phyloP scores from a whole-genome alignment of 352 stramenopile genomes.

The Phytophthora crassamura region DNA sequence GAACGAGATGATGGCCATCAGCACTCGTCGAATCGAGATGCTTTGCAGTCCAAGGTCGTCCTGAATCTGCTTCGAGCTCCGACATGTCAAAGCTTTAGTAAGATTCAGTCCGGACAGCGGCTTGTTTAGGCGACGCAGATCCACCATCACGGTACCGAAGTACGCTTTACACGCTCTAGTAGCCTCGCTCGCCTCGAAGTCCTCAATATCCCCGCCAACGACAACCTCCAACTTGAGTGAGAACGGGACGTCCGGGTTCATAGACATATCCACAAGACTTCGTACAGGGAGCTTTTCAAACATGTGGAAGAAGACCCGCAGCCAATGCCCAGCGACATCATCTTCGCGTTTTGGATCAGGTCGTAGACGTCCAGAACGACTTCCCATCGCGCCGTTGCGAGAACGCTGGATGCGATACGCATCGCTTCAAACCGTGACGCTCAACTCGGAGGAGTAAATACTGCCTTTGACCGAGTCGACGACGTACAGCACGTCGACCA shows the following conservation, averaged over 20 bases:
- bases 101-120: slow-evolving; percentile 30
- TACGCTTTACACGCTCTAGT: slow-evolving; percentile 18
- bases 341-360: background rate
- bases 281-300: slow-evolving; percentile 68
- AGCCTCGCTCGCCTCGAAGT: background rate
- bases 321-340: slow-evolving; percentile 20
- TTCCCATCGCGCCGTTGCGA: slow-evolving; percentile 10
- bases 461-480: slow-evolving; percentile 16
- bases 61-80: slow-evolving; percentile 2
- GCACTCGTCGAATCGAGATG: slow-evolving; percentile 3
- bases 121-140: slow-evolving; percentile 47
- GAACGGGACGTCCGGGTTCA: slow-evolving; percentile 11
- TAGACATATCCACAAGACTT: slow-evolving; percentile 29
- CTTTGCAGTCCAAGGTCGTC: background rate
- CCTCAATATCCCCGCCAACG: background rate
- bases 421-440: slow-evolving; percentile 55
- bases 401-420: slow-evolving; percentile 56
- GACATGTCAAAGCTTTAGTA: slow-evolving; percentile 11
- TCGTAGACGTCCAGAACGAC: slow-evolving; percentile 4
- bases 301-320: slow-evolving; percentile 54
- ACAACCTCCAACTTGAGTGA: slow-evolving; percentile 21
- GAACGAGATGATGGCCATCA: slow-evolving; percentile 52
- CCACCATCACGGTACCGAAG: slow-evolving; percentile 50
- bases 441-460: slow-evolving; percentile 27
- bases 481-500: slow-evolving; percentile 39